A percentile compares a stretch with the other conserved stretches of the same genome.
These are phyloP conservation scores for Fusarium nematophilum DNA, from an alignment of 2,329 filamentous ascomycete species.

Conservation along the genomic window DNA sequence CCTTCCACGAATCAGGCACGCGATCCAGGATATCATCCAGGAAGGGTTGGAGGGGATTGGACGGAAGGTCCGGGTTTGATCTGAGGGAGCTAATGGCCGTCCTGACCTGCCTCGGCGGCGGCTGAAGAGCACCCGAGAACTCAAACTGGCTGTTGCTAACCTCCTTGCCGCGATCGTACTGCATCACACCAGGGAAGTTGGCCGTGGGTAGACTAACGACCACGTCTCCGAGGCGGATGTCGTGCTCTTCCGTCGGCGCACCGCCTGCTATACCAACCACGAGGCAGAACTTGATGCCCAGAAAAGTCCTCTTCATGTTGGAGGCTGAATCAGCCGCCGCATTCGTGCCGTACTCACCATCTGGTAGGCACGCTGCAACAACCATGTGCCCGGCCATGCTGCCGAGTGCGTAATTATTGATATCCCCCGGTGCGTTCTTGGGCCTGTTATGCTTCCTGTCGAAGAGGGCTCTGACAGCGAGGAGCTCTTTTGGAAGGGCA, in stretches of 20 bases:
- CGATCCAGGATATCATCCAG: background rate
- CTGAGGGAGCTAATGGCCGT: slow-evolving; percentile 8
- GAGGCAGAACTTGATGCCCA: slow-evolving; percentile 6
- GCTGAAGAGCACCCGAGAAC: background rate
- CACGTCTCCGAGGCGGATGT: slow-evolving; percentile 31
- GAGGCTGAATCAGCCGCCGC: slow-evolving; percentile 11
- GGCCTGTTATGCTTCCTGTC: slow-evolving; percentile 6
- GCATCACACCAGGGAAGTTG: slow-evolving; percentile 13
- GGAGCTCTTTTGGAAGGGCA: slow-evolving; percentile 14
- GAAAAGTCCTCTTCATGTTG: slow-evolving; percentile 25
- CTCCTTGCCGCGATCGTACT: slow-evolving; percentile 29
- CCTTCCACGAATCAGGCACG: background rate
- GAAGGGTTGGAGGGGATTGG: background rate
- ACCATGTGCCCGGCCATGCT: slow-evolving; percentile 18
- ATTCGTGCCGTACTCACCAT: slow-evolving; percentile 26
- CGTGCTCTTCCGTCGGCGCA: background rate
- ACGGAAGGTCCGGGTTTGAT: slow-evolving; percentile 12
- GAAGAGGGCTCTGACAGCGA: slow-evolving; percentile 19
- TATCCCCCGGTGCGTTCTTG: slow-evolving; percentile 1
- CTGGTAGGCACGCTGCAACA: slow-evolving; percentile 28
- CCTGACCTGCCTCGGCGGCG: slow-evolving; percentile 7
- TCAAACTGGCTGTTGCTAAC: background rate
- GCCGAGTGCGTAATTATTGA: slow-evolving; percentile 24
- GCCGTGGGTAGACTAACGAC: slow-evolving; percentile 20
- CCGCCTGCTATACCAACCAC: slow-evolving; percentile 11